Evolutionary conservation across 371 early-diverging fungal species (phyloP).

Genomic region (Antonospora locustae): DNA sequence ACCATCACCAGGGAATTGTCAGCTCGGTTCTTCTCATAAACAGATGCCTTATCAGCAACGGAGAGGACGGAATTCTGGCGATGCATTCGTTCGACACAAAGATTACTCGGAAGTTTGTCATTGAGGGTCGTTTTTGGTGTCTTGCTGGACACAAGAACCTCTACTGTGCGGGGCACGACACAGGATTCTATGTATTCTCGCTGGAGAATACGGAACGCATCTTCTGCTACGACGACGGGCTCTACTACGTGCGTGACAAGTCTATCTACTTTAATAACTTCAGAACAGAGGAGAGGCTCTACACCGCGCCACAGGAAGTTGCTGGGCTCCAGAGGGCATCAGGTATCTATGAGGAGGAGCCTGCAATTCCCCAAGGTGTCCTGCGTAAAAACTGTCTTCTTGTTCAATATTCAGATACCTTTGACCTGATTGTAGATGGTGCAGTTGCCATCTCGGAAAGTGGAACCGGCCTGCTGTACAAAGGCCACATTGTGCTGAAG

Average conservation of each 20-base stretch:
- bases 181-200: conserved; percentile 83
- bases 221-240: conserved; percentile 56
- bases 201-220: conserved; percentile 82
- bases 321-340: neutral
- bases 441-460: conserved; percentile 1
- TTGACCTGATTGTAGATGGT: conserved; percentile 32
- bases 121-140: conserved; percentile 91
- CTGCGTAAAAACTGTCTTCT: conserved; percentile 4
- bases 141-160: conserved; percentile 62
- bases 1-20: conserved; percentile 91
- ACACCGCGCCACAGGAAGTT: conserved; percentile 15
- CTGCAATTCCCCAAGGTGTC: neutral
- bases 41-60: conserved; percentile 72
- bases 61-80: conserved; percentile 86
- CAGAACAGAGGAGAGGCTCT: conserved; percentile 14
- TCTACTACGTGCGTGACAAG: conserved; percentile 16
- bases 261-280: conserved; percentile 16
- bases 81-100: conserved; percentile 85
- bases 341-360: conserved; percentile 13
- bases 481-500: neutral
- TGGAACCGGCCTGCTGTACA: conserved; percentile 18
- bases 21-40: conserved; percentile 78
- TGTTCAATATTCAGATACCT: conserved; percentile 14
- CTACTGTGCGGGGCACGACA: conserved; percentile 67
- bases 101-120: conserved; percentile 67